Base-by-base conservation (phyloP, 768 basidiomycete genomes). In the Sistotremastrum niveocremeum region DNA sequence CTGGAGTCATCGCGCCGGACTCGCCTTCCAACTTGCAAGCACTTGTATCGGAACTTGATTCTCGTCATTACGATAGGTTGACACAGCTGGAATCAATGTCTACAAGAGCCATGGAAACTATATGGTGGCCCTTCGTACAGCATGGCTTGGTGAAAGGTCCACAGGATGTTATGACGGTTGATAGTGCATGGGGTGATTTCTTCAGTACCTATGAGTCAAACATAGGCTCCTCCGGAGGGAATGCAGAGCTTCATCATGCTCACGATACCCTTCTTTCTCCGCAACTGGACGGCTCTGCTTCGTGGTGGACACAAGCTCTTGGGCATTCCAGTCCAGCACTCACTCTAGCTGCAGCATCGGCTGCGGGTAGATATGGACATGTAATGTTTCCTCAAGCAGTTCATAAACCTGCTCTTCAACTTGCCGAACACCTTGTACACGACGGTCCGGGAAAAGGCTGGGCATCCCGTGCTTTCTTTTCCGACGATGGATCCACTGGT, bases 71-170 rank as follows among this genome's bases (percentile, higher is more conserved):
- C 0, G 54, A 60, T n/a, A 72, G 94, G 5, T 60, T 95, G n/a
- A 57, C 70, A 7, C 76, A 84, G 38, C 73, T 98, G 6, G 73
- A 79, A 42, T 73, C 81, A 1, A 88, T 94, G 79, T 77, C 88
- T 3, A 65, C 66, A 7, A 74, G 91, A 35, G 81, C 90, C 1
- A 65, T 85, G 39, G 72, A 89, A 45, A 70, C 71, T 2, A 69
- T 95, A 39, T 98, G 94, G 94, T 98, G 91, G 89, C 94, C 94
- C 0, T 98, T 98, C 58, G 88, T 90, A 2, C 94, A 98, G 58
- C 94, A 98, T 52, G 77, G 76, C 0, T 67, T 79, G 11, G 68
- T 88, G 40, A 72, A 76, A 49, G 66, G 68, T 42, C 76, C 79
- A 45, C 60, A 75, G 37, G 81, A 91, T 53, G 81, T 97, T 32